Evolutionary conservation across 768 basidiomycete species (phyloP).

Genomic region (Crassisporium funariophilum): DNA sequence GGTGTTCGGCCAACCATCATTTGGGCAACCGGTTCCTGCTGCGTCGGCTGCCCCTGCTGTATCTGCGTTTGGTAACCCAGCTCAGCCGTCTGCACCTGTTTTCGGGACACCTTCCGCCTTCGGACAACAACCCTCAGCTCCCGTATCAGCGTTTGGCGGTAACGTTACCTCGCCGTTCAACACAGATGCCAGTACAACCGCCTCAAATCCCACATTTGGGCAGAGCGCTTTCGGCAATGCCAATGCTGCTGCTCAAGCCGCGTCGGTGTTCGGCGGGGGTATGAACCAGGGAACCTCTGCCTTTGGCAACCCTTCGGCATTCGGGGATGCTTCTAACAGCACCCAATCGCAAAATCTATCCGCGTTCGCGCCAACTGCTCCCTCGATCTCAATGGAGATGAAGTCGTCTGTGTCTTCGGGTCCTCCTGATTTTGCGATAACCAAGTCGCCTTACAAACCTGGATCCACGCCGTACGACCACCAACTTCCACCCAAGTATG

Average conservation of each 20-base stretch:
- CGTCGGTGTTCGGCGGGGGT: slow-evolving; percentile 14
- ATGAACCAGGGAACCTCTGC: background rate
- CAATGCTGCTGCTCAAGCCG: slow-evolving; percentile 8
- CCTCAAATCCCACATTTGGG: slow-evolving; percentile 12
- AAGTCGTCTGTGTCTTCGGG: background rate
- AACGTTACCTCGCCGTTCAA: slow-evolving; percentile 17
- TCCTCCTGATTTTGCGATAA: slow-evolving; percentile 10
- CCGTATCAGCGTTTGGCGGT: slow-evolving; percentile 23
- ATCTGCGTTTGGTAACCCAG: slow-evolving; percentile 22
- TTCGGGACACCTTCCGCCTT: slow-evolving; percentile 28
- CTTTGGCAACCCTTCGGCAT: background rate
- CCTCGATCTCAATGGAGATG: slow-evolving; percentile 13
- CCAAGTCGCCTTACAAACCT: slow-evolving; percentile 38
- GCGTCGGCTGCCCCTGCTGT: slow-evolving; percentile 11
- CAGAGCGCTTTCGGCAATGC: slow-evolving; percentile 11
- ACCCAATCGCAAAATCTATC: slow-evolving; percentile 5
- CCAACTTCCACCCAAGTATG: slow-evolving; percentile 61
- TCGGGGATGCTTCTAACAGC: background rate
- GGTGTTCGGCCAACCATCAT: slow-evolving; percentile 27
- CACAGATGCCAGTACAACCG: background rate
- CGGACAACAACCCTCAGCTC: slow-evolving; percentile 3
- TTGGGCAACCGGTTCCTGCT: slow-evolving; percentile 27
- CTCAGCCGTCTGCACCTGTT: background rate
- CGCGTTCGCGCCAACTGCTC: slow-evolving; percentile 7
- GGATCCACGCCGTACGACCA: slow-evolving; percentile 57